phyloP scores from a whole-genome alignment of 2,329 filamentous ascomycete species.

The Septoria petroselini region DNA sequence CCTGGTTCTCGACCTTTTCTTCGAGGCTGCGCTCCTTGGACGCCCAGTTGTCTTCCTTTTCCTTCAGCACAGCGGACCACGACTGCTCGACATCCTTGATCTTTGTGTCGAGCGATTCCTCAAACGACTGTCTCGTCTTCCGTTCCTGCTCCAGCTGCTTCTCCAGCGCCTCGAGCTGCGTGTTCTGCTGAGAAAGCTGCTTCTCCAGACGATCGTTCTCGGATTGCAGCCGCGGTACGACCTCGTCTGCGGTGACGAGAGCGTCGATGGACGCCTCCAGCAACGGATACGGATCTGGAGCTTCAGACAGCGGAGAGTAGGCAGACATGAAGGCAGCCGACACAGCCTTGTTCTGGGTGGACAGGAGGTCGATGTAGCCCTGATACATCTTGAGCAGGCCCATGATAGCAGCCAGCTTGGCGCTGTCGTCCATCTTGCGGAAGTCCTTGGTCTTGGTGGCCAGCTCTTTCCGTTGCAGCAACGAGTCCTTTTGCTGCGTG shows the following conservation, averaged over 20 bases:
- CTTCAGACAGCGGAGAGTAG: slow-evolving; percentile 91
- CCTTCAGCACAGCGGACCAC: slow-evolving; percentile 83
- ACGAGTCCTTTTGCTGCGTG: slow-evolving; percentile 87
- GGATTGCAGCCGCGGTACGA: slow-evolving; percentile 78
- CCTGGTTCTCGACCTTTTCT: slow-evolving; percentile 92
- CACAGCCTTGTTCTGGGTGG: slow-evolving; percentile 91
- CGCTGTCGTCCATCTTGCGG: slow-evolving; percentile 82
- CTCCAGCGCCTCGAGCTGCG: slow-evolving; percentile 80
- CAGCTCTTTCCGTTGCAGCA: slow-evolving; percentile 91
- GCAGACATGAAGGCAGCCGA: slow-evolving; percentile 90
- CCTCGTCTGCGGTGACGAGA: slow-evolving; percentile 87
- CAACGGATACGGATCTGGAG: slow-evolving; percentile 91
- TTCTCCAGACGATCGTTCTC: slow-evolving; percentile 87
- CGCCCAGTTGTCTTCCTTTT: slow-evolving; percentile 96
- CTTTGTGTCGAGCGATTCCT: slow-evolving; percentile 71
- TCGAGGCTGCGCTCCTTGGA: slow-evolving; percentile 87
- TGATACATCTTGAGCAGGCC: slow-evolving; percentile 85
- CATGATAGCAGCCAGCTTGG: slow-evolving; percentile 86
- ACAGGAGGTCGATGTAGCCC: slow-evolving; percentile 92
- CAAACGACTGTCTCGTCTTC: slow-evolving; percentile 67
- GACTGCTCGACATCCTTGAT: slow-evolving; percentile 87
- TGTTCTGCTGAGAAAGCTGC: slow-evolving; percentile 69
- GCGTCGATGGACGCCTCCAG: slow-evolving; percentile 96
- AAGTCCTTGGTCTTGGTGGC: slow-evolving; percentile 99
- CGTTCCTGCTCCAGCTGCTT: slow-evolving; percentile 75